A percentile compares a stretch with the other conserved stretches of the same genome.
Evolutionary conservation across 1,284 basidiomycete genomes (phyloP).

Genomic region (Coniophora puteana): DNA sequence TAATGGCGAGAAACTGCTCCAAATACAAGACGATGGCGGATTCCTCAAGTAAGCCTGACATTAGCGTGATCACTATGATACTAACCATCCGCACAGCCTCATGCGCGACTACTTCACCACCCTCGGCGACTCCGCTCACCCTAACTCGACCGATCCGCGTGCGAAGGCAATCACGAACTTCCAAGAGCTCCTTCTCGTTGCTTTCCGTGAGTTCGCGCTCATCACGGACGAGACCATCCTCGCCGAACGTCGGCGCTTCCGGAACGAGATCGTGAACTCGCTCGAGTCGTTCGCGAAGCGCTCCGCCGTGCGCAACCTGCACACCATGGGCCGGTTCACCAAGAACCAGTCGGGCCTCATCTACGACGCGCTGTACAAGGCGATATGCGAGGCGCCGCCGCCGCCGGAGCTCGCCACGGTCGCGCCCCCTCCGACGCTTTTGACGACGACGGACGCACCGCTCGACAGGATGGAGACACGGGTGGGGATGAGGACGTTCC

Average conservation of each 20-base stretch:
- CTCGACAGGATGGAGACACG: slow-evolving; percentile 87
- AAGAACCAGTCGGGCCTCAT: slow-evolving; percentile 90
- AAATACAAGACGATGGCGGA: slow-evolving; percentile 95
- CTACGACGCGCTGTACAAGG: slow-evolving; percentile 89
- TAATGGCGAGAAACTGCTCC: slow-evolving; percentile 92
- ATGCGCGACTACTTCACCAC: slow-evolving; percentile 95
- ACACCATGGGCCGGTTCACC: slow-evolving; percentile 75
- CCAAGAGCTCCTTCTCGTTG: slow-evolving; percentile 94
- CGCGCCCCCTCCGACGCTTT: slow-evolving; percentile 44
- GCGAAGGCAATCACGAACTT: slow-evolving; percentile 96
- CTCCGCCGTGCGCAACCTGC: slow-evolving; percentile 89
- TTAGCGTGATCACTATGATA: neutral
- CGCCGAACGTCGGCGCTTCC: slow-evolving; percentile 82
- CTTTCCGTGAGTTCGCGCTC: slow-evolving; percentile 95
- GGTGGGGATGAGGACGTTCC: slow-evolving; percentile 87
- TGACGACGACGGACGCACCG: slow-evolving; percentile 50
- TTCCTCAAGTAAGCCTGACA: slow-evolving; percentile 77
- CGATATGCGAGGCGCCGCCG: slow-evolving; percentile 77
- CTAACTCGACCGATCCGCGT: slow-evolving; percentile 83
- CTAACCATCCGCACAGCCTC: slow-evolving; percentile 44
- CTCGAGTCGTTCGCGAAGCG: slow-evolving; percentile 97
- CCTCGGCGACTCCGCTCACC: slow-evolving; percentile 94
- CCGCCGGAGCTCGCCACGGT: slow-evolving; percentile 42
- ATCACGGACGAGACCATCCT: slow-evolving; percentile 96
- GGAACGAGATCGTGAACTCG: slow-evolving; percentile 88